Evolutionary conservation across 2,329 filamentous ascomycete genomes (phyloP).

Genomic region (Fusarium sp.): DNA sequence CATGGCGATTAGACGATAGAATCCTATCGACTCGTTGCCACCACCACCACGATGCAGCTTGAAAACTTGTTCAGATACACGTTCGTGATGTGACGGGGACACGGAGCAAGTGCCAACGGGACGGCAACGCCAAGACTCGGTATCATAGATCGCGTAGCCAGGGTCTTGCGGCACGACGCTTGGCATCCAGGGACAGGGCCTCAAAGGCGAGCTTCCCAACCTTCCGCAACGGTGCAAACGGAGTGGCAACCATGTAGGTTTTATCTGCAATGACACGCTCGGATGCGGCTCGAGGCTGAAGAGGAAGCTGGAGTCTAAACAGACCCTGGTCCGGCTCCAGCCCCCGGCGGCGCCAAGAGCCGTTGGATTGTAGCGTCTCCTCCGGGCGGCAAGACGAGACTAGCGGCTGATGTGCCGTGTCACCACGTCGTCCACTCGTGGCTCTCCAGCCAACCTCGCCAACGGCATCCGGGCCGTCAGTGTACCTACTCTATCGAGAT

Average conservation of each 20-base stretch:
- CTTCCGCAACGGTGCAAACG: conserved; percentile 13
- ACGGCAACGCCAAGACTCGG: not conserved
- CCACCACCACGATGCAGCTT: conserved; percentile 9
- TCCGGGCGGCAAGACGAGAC: too few relatives aligned
- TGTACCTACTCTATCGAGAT: conserved; percentile 15
- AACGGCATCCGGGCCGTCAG: conserved; percentile 11
- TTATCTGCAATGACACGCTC: conserved; percentile 8
- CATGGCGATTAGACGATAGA: conserved; percentile 23
- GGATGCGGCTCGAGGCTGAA: conserved; percentile 15
- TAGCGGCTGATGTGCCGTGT: too few relatives aligned
- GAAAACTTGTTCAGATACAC: conserved; percentile 1
- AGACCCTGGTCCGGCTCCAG: not conserved
- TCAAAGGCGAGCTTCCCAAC: conserved; percentile 10
- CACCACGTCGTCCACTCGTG: conserved; percentile 5
- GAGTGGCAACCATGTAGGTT: conserved; percentile 10
- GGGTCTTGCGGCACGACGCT: conserved; percentile 30
- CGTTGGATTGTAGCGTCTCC: too few relatives aligned
- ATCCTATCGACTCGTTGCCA: conserved; percentile 6
- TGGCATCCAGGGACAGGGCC: not conserved
- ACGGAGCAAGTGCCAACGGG: conserved; percentile 4
- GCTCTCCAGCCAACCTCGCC: conserved; percentile 9
- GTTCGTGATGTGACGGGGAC: not conserved
- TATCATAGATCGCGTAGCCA: conserved; percentile 1
- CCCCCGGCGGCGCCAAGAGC: conserved; percentile 26
- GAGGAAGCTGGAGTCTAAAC: conserved; percentile 27